A percentile compares a stretch with the other conserved stretches of the same genome.
Conservation (phyloP, 768 basidiomycete species). For the Pisolithus orientalis region DNA sequence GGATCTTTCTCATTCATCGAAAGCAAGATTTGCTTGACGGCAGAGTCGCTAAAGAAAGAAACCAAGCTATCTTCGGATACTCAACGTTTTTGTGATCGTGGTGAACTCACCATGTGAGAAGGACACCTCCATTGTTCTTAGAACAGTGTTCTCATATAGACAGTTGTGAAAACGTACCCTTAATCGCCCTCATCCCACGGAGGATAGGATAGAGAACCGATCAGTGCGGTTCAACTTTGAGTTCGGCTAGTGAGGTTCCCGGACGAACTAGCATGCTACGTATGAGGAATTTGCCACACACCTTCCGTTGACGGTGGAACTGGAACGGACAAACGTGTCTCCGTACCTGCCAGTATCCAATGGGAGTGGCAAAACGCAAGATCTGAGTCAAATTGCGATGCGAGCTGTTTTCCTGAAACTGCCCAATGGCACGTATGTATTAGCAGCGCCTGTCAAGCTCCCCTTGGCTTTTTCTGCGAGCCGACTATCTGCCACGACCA, state of each 20-base stretch:
- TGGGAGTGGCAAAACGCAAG: not conserved
- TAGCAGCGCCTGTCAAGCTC: slow-evolving; percentile 3
- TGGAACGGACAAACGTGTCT: slow-evolving; percentile 2
- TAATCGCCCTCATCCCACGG: slow-evolving; percentile 53
- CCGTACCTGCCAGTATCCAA: not conserved
- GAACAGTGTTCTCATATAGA: slow-evolving; percentile 4
- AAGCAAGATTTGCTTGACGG: slow-evolving; percentile 83
- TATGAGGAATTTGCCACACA: slow-evolving; percentile 1
- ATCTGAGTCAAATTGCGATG: not conserved
- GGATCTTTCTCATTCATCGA: slow-evolving; percentile 73
- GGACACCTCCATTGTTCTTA: slow-evolving; percentile 39
- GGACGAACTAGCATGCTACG: not conserved
- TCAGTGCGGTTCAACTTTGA: not conserved
- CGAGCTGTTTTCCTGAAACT: not conserved
- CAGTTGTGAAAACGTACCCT: slow-evolving; percentile 35
- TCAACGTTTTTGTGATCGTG: not conserved
- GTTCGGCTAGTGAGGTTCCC: slow-evolving; percentile 2
- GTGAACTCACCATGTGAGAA: slow-evolving; percentile 56
- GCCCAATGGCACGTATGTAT: slow-evolving; percentile 1
- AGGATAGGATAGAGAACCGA: not conserved
- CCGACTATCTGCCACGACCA: slow-evolving; percentile 1
- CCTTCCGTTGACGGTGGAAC: not conserved
- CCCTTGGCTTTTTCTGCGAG: not conserved
- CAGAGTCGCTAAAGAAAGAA: slow-evolving; percentile 56
- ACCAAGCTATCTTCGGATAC: not conserved